Base-by-base conservation (phyloP, 352 stramenopile genomes). In the Elongisporangium undulatum region DNA sequence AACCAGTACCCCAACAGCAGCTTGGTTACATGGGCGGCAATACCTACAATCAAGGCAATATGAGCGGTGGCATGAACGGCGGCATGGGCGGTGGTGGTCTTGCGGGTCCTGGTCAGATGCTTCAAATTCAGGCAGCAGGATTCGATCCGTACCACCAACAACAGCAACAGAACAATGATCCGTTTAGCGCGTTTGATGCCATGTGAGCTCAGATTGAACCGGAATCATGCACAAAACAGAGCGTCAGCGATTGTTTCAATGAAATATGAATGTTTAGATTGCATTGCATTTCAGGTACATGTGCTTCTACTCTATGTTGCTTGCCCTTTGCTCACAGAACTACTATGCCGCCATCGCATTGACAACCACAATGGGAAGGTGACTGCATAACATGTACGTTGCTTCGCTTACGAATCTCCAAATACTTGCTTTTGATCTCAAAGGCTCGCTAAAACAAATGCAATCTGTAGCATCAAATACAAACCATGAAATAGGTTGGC, bases 151-250 rank as follows among this genome's bases (percentile, higher is more conserved):
- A 79, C 55, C 70, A 66, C 7, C 74, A 79, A 21, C 73, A 82
- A 56, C 80, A 83, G 29, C 76, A 84, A 57, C 69, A 76, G 15
- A 63, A 24, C 49, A 64, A 71, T 50, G 84, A 95, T 63, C 82
- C 79, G 61, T 95, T 92, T 73, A 91, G 82, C 51, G 83, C 85
- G 19, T 95, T 95, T 55, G 75, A 90, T 54, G 81, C 77, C 17
- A 65, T 95, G 63, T 94, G 29, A 77, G 56, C 55, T 51, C 41
- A 17, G 34, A 13, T 51, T 58, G 3, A 26, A 4, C 49, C 7
- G 16, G 7, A 54, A 53, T 21, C 17, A 22, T 53, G 23, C 12
- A 23, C 16, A 52, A 20, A 52, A 8, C 12, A 29, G 50, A 23
- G 26, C 15, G 49, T 29, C 23, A 54, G 22, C 26, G 24, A 51